Conservation (phyloP, 768 basidiomycete genomes). For the Boletus subcaerulescens region DNA sequence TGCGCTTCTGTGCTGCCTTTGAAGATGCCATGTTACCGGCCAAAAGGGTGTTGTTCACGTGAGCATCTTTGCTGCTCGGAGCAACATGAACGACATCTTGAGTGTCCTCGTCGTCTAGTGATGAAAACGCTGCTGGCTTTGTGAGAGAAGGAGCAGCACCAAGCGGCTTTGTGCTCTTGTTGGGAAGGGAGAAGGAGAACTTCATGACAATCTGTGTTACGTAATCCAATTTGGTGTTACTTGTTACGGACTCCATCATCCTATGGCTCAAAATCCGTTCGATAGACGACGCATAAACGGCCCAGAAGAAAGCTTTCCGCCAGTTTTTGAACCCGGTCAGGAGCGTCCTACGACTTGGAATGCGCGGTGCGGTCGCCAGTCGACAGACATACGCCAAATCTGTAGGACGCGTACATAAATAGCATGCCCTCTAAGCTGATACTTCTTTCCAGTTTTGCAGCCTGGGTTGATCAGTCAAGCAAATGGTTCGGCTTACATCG, state of each 20-base stretch:
- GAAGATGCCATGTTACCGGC: slow-evolving; percentile 61
- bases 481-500: slow-evolving; percentile 96
- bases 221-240: slow-evolving; percentile 10
- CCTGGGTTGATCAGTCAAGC: slow-evolving; percentile 90
- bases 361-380: slow-evolving; percentile 48
- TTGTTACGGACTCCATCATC: neutral
- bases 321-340: slow-evolving; percentile 49
- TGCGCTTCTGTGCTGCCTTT: slow-evolving; percentile 63
- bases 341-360: slow-evolving; percentile 15
- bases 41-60: slow-evolving; percentile 51
- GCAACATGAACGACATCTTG: slow-evolving; percentile 50
- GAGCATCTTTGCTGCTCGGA: slow-evolving; percentile 39
- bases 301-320: slow-evolving; percentile 77
- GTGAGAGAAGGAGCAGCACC: slow-evolving; percentile 50
- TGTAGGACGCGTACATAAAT: slow-evolving; percentile 49
- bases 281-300: slow-evolving; percentile 91
- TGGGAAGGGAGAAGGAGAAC: slow-evolving; percentile 79
- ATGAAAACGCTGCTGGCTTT: slow-evolving; percentile 60
- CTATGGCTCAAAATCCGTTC: slow-evolving; percentile 55
- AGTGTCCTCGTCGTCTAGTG: slow-evolving; percentile 61
- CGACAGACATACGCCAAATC: slow-evolving; percentile 76
- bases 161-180: slow-evolving; percentile 54
- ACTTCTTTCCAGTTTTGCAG: slow-evolving; percentile 63
- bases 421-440: neutral
- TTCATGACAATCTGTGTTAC: slow-evolving; percentile 54